Evolutionary conservation across 2,329 filamentous ascomycete species (phyloP).

Genomic region (Penicillium frequentans): DNA sequence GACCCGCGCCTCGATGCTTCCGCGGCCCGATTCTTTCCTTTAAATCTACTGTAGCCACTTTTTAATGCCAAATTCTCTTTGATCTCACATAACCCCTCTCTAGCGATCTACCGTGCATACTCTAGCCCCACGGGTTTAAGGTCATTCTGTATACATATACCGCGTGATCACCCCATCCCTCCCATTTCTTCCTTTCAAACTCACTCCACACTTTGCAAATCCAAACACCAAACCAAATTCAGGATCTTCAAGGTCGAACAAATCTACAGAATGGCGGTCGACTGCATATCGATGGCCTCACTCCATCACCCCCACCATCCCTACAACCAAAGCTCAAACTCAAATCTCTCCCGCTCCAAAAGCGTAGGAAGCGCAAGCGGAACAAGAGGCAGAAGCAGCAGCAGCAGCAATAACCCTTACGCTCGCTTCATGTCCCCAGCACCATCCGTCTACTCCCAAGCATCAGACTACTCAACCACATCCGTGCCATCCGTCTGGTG

Average conservation of each 20-base stretch:
- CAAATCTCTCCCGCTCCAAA: conserved; percentile 4
- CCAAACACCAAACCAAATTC: background rate
- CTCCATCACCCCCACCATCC: conserved; percentile 22
- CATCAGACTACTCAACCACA: conserved; percentile 24
- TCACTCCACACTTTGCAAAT: background rate
- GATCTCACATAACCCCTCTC: background rate
- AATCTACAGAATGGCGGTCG: conserved; percentile 5
- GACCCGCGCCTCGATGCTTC: background rate
- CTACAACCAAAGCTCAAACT: conserved; percentile 10
- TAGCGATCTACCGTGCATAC: conserved; percentile 12
- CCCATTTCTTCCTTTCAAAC: background rate
- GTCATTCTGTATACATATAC: conserved; percentile 5
- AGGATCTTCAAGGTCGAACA: background rate
- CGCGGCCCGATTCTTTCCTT: background rate
- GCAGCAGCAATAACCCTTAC: conserved; percentile 28
- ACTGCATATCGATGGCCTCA: conserved; percentile 24
- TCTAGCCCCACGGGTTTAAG: conserved; percentile 7
- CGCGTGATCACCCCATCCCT: conserved; percentile 5
- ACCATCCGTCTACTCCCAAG: conserved; percentile 15
- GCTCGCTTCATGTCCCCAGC: conserved; percentile 27
- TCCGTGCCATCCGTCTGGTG: conserved; percentile 24
- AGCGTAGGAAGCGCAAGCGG: conserved; percentile 1
- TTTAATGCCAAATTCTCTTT: background rate
- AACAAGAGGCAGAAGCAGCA: background rate
- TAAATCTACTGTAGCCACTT: background rate